Percentiles rank a stretch among this genome's conserved stretches.
These are phyloP conservation scores for Penicillium salamii DNA, from an alignment of 495 filamentous ascomycete species.

Conservation along the genomic window DNA sequence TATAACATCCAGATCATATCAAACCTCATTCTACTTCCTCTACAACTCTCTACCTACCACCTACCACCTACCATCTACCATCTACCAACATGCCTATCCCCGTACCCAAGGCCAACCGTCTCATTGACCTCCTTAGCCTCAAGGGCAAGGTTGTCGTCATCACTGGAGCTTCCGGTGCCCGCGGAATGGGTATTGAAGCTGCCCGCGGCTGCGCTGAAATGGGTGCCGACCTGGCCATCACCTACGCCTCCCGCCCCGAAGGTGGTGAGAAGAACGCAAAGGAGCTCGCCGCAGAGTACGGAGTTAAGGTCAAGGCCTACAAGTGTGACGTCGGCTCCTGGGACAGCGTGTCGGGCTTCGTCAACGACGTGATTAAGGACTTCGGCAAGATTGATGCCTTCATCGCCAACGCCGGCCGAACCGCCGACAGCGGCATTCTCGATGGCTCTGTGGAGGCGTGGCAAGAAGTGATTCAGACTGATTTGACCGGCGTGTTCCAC, in stretches of 20 bases:
- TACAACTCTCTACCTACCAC: not conserved
- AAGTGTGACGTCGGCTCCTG: constrained; percentile 54
- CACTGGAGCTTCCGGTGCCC: constrained; percentile 66
- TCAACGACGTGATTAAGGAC: constrained; percentile 54
- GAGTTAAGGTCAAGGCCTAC: constrained; percentile 67
- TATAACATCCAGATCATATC: not conserved
- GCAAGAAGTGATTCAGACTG: constrained; percentile 65
- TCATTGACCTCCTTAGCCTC: constrained; percentile 65
- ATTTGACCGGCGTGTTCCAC: constrained; percentile 64
- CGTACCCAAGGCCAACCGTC: constrained; percentile 54
- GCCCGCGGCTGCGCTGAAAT: constrained; percentile 71
- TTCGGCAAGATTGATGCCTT: constrained; percentile 67
- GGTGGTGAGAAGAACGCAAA: constrained; percentile 65
- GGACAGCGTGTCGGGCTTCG: constrained; percentile 48
- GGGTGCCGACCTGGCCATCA: constrained; percentile 67
- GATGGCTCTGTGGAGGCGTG: constrained; percentile 64
- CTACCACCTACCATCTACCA: not conserved
- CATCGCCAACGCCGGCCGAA: constrained; percentile 67
- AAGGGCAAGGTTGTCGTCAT: constrained; percentile 73
- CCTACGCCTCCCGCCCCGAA: constrained; percentile 58
- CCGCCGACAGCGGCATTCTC: constrained; percentile 59
- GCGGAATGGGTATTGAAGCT: constrained; percentile 71
- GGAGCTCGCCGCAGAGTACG: constrained; percentile 56
- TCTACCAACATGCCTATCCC: constrained; percentile 48
- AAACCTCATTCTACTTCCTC: not conserved